Base-by-base conservation (phyloP, 139 green algal species). In the Micromonas pusilla region DNA sequence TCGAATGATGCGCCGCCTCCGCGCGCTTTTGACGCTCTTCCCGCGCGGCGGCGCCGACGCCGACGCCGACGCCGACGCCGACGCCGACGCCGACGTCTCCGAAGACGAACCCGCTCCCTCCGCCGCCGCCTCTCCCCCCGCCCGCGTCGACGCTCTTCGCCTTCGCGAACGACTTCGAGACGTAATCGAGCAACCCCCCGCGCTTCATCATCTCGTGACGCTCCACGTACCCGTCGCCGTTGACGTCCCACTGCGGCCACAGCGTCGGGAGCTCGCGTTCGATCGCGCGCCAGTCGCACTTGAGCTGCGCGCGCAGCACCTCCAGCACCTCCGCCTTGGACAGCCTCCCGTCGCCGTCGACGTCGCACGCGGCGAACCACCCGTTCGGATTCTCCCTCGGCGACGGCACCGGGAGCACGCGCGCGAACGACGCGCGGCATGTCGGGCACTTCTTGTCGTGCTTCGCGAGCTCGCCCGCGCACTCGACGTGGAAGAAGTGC, bases 401-500 rank as follows among this genome's bases (percentile, higher is more conserved):
- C 21, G 33, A 75, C 1, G 68, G 68, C 68, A 75, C 68, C 21
- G 25, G 25, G 19, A 38, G 37, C 19, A 39, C 28, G 5, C 37
- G 34, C 23, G 23, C 25, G 37, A 38, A 60, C 37, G 36, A 3
- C 68, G 38, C 37, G 21, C 68, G 36, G 53, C 68, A 75, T 9
- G 62, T 62, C 5, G 68, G 68, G 9, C 68, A 75, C 36, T 26
- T 64, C 68, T 9, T 19, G 5, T 26, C 37, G 21, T 64, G 23
- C 19, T 36, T 36, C 0, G 36, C 23, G n/a, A 63, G 5, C 3
- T 39, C 37, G 2, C 37, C 19, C 37, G 68, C 68, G 68, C 68
- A 75, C 37, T 6, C 26, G 9, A 33, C 37, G 68, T 75, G 68
- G 19, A 75, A 75, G 37, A 63, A 75, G 37, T 75, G 68, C 68